Evolutionary conservation across 2,329 filamentous ascomycete genomes (phyloP).

Genomic region (Chaetomium strumarium): DNA sequence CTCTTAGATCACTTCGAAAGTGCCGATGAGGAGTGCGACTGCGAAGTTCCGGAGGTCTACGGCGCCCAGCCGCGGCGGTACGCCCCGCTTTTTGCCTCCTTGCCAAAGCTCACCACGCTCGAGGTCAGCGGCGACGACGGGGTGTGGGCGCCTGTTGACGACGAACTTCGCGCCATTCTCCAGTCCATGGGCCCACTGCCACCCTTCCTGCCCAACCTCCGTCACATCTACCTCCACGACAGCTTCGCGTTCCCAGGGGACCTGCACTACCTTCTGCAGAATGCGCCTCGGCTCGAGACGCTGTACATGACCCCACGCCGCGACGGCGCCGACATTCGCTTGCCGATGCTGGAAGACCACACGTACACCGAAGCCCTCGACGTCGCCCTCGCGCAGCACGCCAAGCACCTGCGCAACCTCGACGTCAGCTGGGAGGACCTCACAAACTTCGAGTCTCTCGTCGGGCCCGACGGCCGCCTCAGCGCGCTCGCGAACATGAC

Average conservation of each 20-base stretch:
- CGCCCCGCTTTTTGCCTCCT: slow-evolving; percentile 14
- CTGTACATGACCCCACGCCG: slow-evolving; percentile 25
- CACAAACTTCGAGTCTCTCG: slow-evolving; percentile 15
- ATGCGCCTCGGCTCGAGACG: slow-evolving; percentile 24
- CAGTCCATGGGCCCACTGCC: neutral
- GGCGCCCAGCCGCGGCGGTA: slow-evolving; percentile 21
- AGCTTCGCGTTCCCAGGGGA: slow-evolving; percentile 23
- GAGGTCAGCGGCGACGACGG: slow-evolving; percentile 26
- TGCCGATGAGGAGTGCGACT: slow-evolving; percentile 19
- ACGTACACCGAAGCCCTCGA: slow-evolving; percentile 23
- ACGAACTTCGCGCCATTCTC: neutral
- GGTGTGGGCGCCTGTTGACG: slow-evolving; percentile 14
- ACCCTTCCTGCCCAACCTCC: slow-evolving; percentile 18
- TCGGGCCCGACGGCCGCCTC: slow-evolving; percentile 25
- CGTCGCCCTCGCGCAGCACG: slow-evolving; percentile 18
- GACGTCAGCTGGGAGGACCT: slow-evolving; percentile 26
- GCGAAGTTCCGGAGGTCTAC: slow-evolving; percentile 20
- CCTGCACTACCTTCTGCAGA: slow-evolving; percentile 21
- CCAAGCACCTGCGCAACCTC: slow-evolving; percentile 22
- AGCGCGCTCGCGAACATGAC: slow-evolving; percentile 18
- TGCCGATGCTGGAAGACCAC: neutral
- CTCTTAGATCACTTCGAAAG: slow-evolving; percentile 21
- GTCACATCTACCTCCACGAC: slow-evolving; percentile 26
- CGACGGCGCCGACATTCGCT: slow-evolving; percentile 7
- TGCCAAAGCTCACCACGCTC: slow-evolving; percentile 23